Evolutionary conservation across 495 filamentous ascomycete genomes (phyloP).

Genomic region (Chlorociboria aeruginascens): DNA sequence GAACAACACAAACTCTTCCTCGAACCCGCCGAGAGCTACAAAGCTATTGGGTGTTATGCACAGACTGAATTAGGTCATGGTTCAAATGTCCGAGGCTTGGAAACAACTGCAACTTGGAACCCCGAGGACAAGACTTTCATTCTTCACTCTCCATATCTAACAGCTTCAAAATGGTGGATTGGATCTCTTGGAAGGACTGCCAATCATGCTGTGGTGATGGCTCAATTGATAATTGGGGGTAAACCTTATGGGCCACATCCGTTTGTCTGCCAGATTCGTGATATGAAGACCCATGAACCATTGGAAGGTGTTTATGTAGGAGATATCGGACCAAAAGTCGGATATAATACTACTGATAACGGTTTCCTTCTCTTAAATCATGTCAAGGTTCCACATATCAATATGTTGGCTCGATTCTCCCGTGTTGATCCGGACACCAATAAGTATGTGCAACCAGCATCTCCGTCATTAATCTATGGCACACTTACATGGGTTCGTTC

Average conservation of each 20-base stretch:
- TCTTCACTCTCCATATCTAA: conserved; percentile 54
- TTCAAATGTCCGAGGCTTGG: conserved; percentile 60
- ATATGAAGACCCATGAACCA: conserved; percentile 57
- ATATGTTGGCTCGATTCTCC: conserved; percentile 57
- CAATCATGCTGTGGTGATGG: conserved; percentile 67
- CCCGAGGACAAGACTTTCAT: conserved; percentile 54
- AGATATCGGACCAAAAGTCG: conserved; percentile 66
- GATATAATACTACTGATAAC: conserved; percentile 65
- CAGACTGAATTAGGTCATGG: conserved; percentile 70
- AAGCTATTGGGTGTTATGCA: conserved; percentile 65
- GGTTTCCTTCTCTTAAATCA: conserved; percentile 64
- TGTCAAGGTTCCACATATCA: conserved; percentile 53
- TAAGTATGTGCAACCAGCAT: conserved; percentile 50
- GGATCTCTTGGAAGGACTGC: conserved; percentile 60
- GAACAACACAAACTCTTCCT: conserved; percentile 61
- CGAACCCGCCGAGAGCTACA: conserved; percentile 47
- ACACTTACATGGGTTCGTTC: conserved; percentile 62
- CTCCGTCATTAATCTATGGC: conserved; percentile 55
- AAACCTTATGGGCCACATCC: conserved; percentile 61
- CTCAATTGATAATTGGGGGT: conserved; percentile 50
- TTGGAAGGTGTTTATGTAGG: conserved; percentile 59
- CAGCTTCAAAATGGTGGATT: conserved; percentile 71
- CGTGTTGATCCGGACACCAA: conserved; percentile 47
- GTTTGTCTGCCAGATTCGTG: conserved; percentile 64
- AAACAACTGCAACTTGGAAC: conserved; percentile 65